Percentiles rank a stretch among this genome's conserved stretches.
Evolutionary conservation across 805 yeast genomes (phyloP).

Genomic region (Suhomyces pyralidae): DNA sequence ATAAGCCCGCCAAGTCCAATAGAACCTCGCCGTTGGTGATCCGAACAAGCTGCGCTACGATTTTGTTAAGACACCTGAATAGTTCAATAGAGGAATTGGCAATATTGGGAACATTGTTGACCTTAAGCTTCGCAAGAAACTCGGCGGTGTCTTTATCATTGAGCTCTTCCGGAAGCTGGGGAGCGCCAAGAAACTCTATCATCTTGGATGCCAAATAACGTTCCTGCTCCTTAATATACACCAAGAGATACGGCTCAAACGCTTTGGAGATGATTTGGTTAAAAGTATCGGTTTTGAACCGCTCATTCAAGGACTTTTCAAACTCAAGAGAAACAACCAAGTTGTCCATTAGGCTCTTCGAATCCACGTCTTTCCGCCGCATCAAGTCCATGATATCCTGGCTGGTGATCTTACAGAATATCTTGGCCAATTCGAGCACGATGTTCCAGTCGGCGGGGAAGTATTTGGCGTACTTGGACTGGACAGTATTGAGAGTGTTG

Average conservation of each 20-base stretch:
- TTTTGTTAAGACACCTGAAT: constrained; percentile 71
- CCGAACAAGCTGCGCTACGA: constrained; percentile 59
- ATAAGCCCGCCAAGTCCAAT: constrained; percentile 55
- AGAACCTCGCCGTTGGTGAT: constrained; percentile 43
- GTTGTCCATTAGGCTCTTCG: constrained; percentile 64
- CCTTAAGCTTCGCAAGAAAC: constrained; percentile 38
- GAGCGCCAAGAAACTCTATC: constrained; percentile 57
- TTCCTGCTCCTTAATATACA: constrained; percentile 89
- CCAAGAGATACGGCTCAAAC: constrained; percentile 79
- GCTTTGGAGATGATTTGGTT: constrained; percentile 52
- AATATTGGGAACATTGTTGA: constrained; percentile 58
- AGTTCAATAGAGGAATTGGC: constrained; percentile 85
- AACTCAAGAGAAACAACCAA: constrained; percentile 79
- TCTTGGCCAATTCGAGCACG: constrained; percentile 53
- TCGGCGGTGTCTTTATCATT: constrained; percentile 18
- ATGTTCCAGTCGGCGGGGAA: constrained; percentile 79
- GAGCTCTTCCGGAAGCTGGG: constrained; percentile 48
- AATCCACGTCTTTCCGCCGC: constrained; percentile 43
- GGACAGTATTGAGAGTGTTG: constrained; percentile 60
- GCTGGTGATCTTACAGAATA: constrained; percentile 67
- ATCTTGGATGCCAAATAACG: constrained; percentile 58
- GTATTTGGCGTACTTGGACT: constrained; percentile 45
- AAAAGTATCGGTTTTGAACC: constrained; percentile 49
- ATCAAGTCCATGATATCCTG: constrained; percentile 61
- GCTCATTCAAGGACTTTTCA: constrained; percentile 67